A percentile compares a stretch with the other conserved stretches of the same genome.
These are phyloP conservation scores for Pseudisothecium myosuroides DNA, from an alignment of 225 moss, liverwort and hornwort genomes.

Conservation along the genomic window DNA sequence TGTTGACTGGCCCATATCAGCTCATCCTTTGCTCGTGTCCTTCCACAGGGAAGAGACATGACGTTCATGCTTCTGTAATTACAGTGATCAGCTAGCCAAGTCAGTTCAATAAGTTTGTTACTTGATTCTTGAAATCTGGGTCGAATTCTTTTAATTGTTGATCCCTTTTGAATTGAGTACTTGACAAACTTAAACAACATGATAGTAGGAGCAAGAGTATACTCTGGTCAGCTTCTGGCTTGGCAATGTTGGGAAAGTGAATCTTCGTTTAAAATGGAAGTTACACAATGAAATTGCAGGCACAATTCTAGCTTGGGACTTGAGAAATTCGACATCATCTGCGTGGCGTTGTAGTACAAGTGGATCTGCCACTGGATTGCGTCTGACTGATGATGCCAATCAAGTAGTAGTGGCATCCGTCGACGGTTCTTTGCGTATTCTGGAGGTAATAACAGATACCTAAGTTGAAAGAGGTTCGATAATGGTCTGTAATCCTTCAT, in stretches of 20 bases:
- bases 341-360: constrained; percentile 58
- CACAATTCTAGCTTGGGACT: constrained; percentile 79
- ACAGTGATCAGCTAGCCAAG: background rate
- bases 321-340: constrained; percentile 52
- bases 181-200: background rate
- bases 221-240: background rate
- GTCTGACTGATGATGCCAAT: constrained; percentile 53
- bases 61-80: background rate
- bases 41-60: background rate
- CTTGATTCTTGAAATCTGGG: background rate
- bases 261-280: background rate
- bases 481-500: background rate
- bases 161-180: background rate
- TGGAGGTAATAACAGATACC: constrained; percentile 51
- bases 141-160: background rate
- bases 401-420: constrained; percentile 63
- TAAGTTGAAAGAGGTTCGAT: background rate
- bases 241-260: background rate
- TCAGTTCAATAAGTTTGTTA: background rate
- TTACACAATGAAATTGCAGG: constrained; percentile 24
- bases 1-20: background rate
- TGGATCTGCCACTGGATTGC: constrained; percentile 55
- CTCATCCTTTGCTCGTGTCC: background rate
- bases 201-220: background rate
- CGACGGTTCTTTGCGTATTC: constrained; percentile 62